Conservation (phyloP, 495 filamentous ascomycete genomes). For the Penicillium verhagenii region DNA sequence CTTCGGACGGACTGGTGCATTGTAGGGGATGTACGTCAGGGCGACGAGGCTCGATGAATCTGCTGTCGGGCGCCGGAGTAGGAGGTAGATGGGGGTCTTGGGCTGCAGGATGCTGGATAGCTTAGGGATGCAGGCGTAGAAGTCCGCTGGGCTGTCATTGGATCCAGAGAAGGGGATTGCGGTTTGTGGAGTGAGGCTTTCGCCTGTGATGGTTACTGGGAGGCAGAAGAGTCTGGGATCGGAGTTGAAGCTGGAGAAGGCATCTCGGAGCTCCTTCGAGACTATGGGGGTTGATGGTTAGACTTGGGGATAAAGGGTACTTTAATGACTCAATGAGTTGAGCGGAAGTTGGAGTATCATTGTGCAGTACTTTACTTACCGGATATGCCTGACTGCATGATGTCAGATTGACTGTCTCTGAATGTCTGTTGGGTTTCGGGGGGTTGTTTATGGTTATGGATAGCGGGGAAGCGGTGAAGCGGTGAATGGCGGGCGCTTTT, state of each 20-base stretch:
- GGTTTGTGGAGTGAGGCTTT: constrained; percentile 65
- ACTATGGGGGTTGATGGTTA: constrained; percentile 51
- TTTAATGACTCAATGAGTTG: constrained; percentile 3
- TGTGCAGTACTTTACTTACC: constrained; percentile 44
- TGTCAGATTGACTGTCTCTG: constrained; percentile 17
- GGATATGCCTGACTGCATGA: constrained; percentile 89
- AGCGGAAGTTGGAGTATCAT: background rate
- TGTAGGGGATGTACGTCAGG: constrained; percentile 86
- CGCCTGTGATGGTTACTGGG: constrained; percentile 73
- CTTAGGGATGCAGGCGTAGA: constrained; percentile 59
- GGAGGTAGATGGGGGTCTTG: constrained; percentile 76
- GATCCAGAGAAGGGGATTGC: constrained; percentile 54
- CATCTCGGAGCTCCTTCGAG: constrained; percentile 78
- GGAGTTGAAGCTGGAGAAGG: constrained; percentile 73
- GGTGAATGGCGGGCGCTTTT: constrained; percentile 20
- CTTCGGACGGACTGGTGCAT: constrained; percentile 89
- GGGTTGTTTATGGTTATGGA: constrained; percentile 24
- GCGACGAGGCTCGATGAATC: constrained; percentile 58
- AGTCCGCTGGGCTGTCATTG: constrained; percentile 46
- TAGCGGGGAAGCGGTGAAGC: constrained; percentile 15
- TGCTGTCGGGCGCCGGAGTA: constrained; percentile 67
- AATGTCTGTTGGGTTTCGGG: background rate
- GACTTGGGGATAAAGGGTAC: background rate
- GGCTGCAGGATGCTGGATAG: constrained; percentile 71
- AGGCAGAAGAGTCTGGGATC: constrained; percentile 69